Evolutionary conservation across 1,139 yeast genomes (phyloP).

Genomic region (Pichia cactophila): DNA sequence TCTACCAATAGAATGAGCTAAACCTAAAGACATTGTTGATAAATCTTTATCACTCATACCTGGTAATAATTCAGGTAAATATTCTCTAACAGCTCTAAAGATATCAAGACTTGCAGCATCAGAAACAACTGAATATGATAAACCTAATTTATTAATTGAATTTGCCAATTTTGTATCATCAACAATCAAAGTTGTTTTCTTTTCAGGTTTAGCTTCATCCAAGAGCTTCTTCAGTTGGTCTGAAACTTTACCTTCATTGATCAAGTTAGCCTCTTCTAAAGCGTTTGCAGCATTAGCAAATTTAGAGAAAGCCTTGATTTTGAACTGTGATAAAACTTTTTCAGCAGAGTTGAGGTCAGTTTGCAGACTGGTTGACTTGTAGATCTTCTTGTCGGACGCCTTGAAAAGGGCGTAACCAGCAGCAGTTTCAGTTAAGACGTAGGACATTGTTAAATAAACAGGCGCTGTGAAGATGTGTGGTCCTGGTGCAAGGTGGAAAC

Average conservation of each 20-base stretch:
- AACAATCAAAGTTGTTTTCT: conserved; percentile 84
- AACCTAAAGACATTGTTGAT: conserved; percentile 92
- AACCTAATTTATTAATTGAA: conserved; percentile 88
- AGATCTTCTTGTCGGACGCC: conserved; percentile 95
- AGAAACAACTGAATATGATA: conserved; percentile 80
- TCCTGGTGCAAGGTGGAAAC: not conserved
- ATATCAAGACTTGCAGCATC: conserved; percentile 94
- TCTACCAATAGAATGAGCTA: conserved; percentile 96
- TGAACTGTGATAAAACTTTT: conserved; percentile 72
- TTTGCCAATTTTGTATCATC: conserved; percentile 95
- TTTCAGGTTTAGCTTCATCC: conserved; percentile 77
- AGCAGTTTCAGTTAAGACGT: conserved; percentile 93
- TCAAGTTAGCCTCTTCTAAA: conserved; percentile 86
- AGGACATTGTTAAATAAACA: conserved; percentile 55
- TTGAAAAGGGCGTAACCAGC: conserved; percentile 97
- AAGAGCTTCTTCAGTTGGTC: conserved; percentile 71
- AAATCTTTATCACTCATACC: conserved; percentile 82
- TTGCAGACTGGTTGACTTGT: conserved; percentile 70
- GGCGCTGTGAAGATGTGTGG: not conserved
- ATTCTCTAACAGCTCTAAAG: conserved; percentile 91
- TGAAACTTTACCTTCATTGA: conserved; percentile 90
- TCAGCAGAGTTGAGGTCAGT: conserved; percentile 79
- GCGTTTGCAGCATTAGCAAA: conserved; percentile 94
- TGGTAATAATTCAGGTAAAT: conserved; percentile 87
- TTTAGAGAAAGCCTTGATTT: conserved; percentile 91